A percentile compares a stretch with the other conserved stretches of the same genome.
Evolutionary conservation across 1,284 basidiomycete species (phyloP).

Genomic region (Ganoderma lingzhi): DNA sequence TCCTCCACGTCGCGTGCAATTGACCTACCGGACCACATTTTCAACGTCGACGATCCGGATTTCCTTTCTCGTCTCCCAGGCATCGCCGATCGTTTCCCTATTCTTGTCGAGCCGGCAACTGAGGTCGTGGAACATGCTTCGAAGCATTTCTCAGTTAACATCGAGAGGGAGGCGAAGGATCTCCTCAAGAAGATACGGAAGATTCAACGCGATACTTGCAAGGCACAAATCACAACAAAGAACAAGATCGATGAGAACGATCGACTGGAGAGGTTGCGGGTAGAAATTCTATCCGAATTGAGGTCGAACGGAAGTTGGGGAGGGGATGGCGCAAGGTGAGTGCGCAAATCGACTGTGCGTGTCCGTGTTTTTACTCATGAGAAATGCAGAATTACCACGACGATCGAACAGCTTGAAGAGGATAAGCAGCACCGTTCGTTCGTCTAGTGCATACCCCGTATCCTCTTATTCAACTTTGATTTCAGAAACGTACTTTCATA

Average conservation of each 20-base stretch:
- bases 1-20: not conserved
- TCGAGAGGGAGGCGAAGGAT: slow-evolving; percentile 24
- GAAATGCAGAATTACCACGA: slow-evolving; percentile 30
- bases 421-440: not conserved
- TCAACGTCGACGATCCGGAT: not conserved
- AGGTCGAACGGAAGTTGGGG: not conserved
- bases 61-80: slow-evolving; percentile 5
- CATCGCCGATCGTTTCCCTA: slow-evolving; percentile 1
- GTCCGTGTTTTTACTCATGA: not conserved
- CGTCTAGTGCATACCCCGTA: not conserved
- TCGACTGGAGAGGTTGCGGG: slow-evolving; percentile 2
- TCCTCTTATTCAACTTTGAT: not conserved
- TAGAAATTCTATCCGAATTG: not conserved
- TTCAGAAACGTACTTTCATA: not conserved
- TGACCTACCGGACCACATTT: not conserved
- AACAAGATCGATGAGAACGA: not conserved
- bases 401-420: slow-evolving; percentile 1
- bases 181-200: slow-evolving; percentile 17
- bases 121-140: not conserved
- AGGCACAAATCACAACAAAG: slow-evolving; percentile 18
- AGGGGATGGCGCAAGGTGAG: not conserved
- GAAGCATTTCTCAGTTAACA: not conserved
- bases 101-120: not conserved
- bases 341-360: not conserved
- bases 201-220: slow-evolving; percentile 33